phyloP scores from a whole-genome alignment of 768 basidiomycete genomes.

The Auriculariales sp. region DNA sequence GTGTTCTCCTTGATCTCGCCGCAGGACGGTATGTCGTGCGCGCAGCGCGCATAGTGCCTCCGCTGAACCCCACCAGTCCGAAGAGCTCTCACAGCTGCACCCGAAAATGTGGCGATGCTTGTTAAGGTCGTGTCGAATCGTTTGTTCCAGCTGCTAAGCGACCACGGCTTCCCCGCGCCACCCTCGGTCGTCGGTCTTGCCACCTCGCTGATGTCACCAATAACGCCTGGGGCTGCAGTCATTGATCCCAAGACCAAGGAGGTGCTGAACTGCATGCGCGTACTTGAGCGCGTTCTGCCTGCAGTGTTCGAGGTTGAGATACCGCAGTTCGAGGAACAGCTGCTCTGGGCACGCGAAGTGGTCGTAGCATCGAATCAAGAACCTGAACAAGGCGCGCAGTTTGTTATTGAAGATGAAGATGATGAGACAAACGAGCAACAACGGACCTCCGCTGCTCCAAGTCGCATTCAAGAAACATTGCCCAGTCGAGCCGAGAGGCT shows the following conservation, averaged over 20 bases:
- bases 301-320: slow-evolving; percentile 74
- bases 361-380: slow-evolving; percentile 21
- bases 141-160: slow-evolving; percentile 59
- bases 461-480: slow-evolving; percentile 25
- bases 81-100: slow-evolving; percentile 64
- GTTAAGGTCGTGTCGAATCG: slow-evolving; percentile 53
- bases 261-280: slow-evolving; percentile 81
- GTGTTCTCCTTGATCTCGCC: slow-evolving; percentile 81
- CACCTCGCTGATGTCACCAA: slow-evolving; percentile 41
- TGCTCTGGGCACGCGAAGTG: slow-evolving; percentile 67
- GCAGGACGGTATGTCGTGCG: slow-evolving; percentile 74
- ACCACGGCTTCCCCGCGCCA: slow-evolving; percentile 65
- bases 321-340: slow-evolving; percentile 64
- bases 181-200: slow-evolving; percentile 37
- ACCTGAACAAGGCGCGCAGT: slow-evolving; percentile 32
- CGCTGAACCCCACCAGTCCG: slow-evolving; percentile 40
- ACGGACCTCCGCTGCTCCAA: slow-evolving; percentile 12
- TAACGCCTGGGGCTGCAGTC: slow-evolving; percentile 14
- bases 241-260: slow-evolving; percentile 61
- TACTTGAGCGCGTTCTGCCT: slow-evolving; percentile 78
- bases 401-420: slow-evolving; percentile 83
- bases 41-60: slow-evolving; percentile 7
- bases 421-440: slow-evolving; percentile 24
- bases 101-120: slow-evolving; percentile 76
- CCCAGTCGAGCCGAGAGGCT: slow-evolving; percentile 76